Percentiles rank a stretch among this genome's conserved stretches.
Conservation (phyloP, 2,329 filamentous ascomycete species). For the Achaetomium macrosporum region DNA sequence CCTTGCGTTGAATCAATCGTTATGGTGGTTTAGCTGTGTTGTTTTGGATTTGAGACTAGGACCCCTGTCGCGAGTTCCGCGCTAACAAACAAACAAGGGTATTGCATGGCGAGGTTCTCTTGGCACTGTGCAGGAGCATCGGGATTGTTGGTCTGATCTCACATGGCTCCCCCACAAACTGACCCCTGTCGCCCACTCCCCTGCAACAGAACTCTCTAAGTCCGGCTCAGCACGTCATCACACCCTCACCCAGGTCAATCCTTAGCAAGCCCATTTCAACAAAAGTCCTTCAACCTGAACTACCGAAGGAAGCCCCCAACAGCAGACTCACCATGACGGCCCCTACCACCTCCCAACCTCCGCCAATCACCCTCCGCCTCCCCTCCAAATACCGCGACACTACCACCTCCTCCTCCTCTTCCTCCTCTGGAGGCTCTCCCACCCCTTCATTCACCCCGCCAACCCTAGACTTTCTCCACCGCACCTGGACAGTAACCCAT, state of each 20-base stretch:
- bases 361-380: conserved; percentile 37
- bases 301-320: background rate
- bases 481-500: conserved; percentile 70
- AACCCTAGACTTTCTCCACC: conserved; percentile 52
- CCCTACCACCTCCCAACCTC: too few species aligned
- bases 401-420: too few species aligned
- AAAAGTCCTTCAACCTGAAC: too few species aligned
- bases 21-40: too few species aligned
- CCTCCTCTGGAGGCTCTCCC: background rate
- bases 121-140: background rate
- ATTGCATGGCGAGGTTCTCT: background rate
- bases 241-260: too few species aligned
- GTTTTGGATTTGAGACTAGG: too few species aligned
- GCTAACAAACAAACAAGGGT: background rate
- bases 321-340: background rate
- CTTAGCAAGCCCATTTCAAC: too few species aligned
- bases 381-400: conserved; percentile 44
- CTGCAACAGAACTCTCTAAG: too few species aligned
- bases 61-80: too few species aligned
- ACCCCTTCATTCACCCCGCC: conserved; percentile 38
- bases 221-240: too few species aligned
- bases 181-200: background rate
- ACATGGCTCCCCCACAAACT: background rate
- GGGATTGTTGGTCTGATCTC: background rate
- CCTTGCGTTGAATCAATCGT: too few species aligned